Percentiles rank a stretch among this genome's conserved stretches.
phyloP scores from a whole-genome alignment of 306 rosid genomes.

The Cotoneaster glaucophyllus region DNA sequence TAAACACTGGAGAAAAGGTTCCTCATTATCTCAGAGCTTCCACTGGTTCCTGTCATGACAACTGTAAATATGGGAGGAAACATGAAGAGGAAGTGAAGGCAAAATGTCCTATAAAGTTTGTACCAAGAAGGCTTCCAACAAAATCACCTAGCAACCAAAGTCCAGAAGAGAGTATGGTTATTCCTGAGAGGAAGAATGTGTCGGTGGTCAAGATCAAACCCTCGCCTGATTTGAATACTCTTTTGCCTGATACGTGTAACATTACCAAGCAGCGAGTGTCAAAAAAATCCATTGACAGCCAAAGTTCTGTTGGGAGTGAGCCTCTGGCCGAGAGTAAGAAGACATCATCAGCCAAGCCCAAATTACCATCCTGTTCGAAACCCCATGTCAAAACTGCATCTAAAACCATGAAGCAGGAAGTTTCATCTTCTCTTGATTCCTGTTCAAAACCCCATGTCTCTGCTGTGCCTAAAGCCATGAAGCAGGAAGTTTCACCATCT shows the following conservation, averaged over 20 bases:
- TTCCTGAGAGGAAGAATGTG: slow-evolving; percentile 22
- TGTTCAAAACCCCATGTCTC: slow-evolving; percentile 17
- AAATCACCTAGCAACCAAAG: slow-evolving; percentile 21
- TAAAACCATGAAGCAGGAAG: slow-evolving; percentile 2
- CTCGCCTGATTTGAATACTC: slow-evolving; percentile 26
- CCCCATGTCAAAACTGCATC: slow-evolving; percentile 18
- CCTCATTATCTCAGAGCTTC: slow-evolving; percentile 83
- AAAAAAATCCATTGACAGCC: slow-evolving; percentile 25
- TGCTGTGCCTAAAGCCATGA: slow-evolving; percentile 26
- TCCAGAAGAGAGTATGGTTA: slow-evolving; percentile 21
- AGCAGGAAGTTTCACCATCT: slow-evolving; percentile 28
- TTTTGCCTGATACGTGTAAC: slow-evolving; percentile 2
- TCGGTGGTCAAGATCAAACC: slow-evolving; percentile 15
- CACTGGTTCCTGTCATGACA: slow-evolving; percentile 85
- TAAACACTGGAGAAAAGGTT: slow-evolving; percentile 21
- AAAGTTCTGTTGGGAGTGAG: slow-evolving; percentile 19
- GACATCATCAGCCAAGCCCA: slow-evolving; percentile 29
- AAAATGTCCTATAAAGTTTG: slow-evolving; percentile 29
- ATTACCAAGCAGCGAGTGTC: slow-evolving; percentile 4
- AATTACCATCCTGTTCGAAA: slow-evolving; percentile 23
- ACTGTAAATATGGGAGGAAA: slow-evolving; percentile 66
- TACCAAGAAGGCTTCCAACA: slow-evolving; percentile 27
- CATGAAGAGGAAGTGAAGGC: slow-evolving; percentile 33
- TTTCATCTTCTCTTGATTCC: neutral
- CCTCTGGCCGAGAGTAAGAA: slow-evolving; percentile 28